These are phyloP conservation scores for Pseudofabraea citricarpa DNA, from an alignment of 2,329 filamentous ascomycete genomes.

Conservation along the genomic window DNA sequence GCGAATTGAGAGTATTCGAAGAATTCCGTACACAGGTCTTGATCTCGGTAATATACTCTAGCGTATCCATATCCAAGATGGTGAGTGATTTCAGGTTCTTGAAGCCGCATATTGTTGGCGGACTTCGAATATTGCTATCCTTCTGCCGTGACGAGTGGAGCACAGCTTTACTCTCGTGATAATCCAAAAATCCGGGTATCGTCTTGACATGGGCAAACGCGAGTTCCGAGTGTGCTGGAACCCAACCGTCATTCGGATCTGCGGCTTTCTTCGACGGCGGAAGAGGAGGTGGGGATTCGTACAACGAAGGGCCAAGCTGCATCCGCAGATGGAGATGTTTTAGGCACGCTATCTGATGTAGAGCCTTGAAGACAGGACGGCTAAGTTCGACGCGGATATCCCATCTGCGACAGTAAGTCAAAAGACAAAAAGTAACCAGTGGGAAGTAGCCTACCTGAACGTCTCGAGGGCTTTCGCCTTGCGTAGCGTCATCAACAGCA, in stretches of 20 bases:
- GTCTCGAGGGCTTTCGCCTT: conserved; percentile 50
- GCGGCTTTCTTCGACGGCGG: no score
- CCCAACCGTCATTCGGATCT: no score
- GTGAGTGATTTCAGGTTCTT: conserved; percentile 46
- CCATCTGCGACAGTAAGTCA: conserved; percentile 40
- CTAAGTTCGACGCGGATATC: conserved; percentile 60
- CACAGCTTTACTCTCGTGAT: no score
- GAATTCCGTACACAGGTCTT: conserved; percentile 50
- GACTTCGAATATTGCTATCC: conserved; percentile 21
- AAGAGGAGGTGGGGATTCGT: conserved; percentile 43
- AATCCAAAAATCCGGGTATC: no score
- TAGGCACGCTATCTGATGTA: conserved; percentile 49
- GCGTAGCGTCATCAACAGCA: conserved; percentile 51
- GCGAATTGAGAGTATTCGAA: conserved; percentile 45
- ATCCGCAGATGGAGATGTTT: conserved; percentile 52
- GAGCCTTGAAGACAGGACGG: conserved; percentile 48
- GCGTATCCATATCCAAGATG: conserved; percentile 55
- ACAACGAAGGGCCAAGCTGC: conserved; percentile 52
- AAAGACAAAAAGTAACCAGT: not conserved
- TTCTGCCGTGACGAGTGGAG: no score
- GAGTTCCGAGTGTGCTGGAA: no score
- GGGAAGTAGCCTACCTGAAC: conserved; percentile 42
- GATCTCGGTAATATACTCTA: conserved; percentile 52
- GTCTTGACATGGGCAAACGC: no score
- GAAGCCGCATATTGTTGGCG: conserved; percentile 53